phyloP scores from a whole-genome alignment of 768 basidiomycete genomes.

The Zangia roseola region DNA sequence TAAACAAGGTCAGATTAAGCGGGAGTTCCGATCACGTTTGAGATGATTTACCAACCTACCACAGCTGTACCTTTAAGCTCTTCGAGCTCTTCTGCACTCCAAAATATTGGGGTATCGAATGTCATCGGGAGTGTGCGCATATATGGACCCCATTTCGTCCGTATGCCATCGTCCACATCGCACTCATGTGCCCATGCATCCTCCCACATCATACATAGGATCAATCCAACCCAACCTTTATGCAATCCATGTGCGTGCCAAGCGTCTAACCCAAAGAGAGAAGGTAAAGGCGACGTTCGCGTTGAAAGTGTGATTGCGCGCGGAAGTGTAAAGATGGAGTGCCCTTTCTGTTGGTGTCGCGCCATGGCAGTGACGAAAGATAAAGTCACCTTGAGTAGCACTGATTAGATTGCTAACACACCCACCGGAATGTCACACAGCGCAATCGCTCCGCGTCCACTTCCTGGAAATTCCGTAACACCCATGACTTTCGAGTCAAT shows the following conservation, averaged over 20 bases:
- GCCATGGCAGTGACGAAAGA: background rate
- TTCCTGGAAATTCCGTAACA: slow-evolving; percentile 45
- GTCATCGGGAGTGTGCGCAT: slow-evolving; percentile 52
- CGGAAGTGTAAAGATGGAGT: slow-evolving; percentile 81
- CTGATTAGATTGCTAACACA: background rate
- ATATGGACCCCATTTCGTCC: slow-evolving; percentile 24
- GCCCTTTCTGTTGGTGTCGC: slow-evolving; percentile 52
- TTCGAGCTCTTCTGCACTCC: slow-evolving; percentile 68
- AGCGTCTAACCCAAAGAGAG: slow-evolving; percentile 52
- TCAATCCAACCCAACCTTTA: slow-evolving; percentile 82
- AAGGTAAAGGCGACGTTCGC: slow-evolving; percentile 66
- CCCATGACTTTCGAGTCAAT: slow-evolving; percentile 49
- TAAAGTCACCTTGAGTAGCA: background rate
- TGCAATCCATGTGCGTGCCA: slow-evolving; percentile 66
- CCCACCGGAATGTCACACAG: slow-evolving; percentile 69
- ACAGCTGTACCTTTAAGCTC: slow-evolving; percentile 85
- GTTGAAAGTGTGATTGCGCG: slow-evolving; percentile 74
- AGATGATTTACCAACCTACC: slow-evolving; percentile 57
- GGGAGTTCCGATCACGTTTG: background rate
- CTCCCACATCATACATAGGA: slow-evolving; percentile 97
- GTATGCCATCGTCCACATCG: slow-evolving; percentile 42
- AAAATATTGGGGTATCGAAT: slow-evolving; percentile 96
- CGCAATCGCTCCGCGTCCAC: slow-evolving; percentile 76
- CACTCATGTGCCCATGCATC: slow-evolving; percentile 56
- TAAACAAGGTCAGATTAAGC: background rate